These are phyloP conservation scores for Ceriops decandra DNA, from an alignment of 345 rosid species.

Conservation along the genomic window DNA sequence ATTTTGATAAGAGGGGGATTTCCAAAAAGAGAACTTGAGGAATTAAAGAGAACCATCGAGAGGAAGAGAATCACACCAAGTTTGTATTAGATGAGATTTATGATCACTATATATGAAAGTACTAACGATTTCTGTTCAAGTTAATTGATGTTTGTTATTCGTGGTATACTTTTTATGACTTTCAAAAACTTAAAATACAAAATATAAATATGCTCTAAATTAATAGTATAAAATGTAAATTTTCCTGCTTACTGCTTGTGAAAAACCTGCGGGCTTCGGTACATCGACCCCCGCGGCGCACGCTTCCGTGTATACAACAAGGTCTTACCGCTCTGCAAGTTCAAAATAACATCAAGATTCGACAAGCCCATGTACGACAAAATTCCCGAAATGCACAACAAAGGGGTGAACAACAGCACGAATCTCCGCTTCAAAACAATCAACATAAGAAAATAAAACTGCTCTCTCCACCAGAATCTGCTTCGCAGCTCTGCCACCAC, in stretches of 20 bases:
- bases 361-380: conserved; percentile 78
- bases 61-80: no score
- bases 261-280: conserved; percentile 83
- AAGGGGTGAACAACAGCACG: conserved; percentile 69
- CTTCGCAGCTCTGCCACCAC: conserved; percentile 23
- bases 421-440: conserved; percentile 68
- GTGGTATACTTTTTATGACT: no score
- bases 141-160: no score
- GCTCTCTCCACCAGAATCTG: conserved; percentile 51
- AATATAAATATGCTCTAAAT: no score
- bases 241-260: conserved; percentile 47
- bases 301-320: conserved; percentile 44
- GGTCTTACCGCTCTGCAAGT: conserved; percentile 38
- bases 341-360: conserved; percentile 59
- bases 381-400: conserved; percentile 80
- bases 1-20: no score
- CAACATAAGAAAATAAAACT: conserved; percentile 44
- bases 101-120: no score
- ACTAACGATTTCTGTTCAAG: no score
- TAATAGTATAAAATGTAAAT: no score
- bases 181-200: no score
- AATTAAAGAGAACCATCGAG: no score
- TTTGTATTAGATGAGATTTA: no score
- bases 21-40: no score
- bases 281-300: conserved; percentile 65